Conservation (phyloP, 129 eudicot species). For the Mikania micrantha region DNA sequence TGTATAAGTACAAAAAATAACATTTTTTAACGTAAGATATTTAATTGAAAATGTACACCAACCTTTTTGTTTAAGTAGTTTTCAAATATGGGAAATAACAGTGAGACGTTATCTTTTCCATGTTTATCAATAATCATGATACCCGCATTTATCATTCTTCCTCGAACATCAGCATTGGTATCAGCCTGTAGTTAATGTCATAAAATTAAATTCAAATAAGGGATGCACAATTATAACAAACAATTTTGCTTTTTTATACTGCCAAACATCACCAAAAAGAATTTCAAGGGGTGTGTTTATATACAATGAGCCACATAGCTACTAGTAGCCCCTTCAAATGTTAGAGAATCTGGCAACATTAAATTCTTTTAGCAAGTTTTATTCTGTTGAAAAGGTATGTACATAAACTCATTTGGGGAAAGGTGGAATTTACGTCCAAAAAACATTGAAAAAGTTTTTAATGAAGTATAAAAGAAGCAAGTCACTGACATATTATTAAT, state of each 20-base stretch:
- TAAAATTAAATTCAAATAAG: neutral
- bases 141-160: constrained; percentile 98
- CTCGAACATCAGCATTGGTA: constrained; percentile 87
- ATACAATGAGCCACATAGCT: neutral
- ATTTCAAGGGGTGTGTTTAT: neutral
- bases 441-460: neutral
- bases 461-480: neutral
- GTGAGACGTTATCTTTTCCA: constrained; percentile 85
- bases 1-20: neutral
- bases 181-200: constrained; percentile 73
- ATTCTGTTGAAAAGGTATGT: neutral
- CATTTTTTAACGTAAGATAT: neutral
- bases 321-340: neutral
- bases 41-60: neutral
- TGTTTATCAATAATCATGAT: constrained; percentile 94
- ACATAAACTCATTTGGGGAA: neutral
- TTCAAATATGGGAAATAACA: constrained; percentile 93
- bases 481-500: neutral
- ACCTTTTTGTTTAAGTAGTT: constrained; percentile 96
- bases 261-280: neutral
- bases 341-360: neutral
- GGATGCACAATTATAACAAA: neutral
- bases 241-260: neutral
- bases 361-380: neutral
- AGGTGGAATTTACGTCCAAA: neutral